Conservation (phyloP, 495 filamentous ascomycete species). For the Saxispiralis lemnorum region DNA sequence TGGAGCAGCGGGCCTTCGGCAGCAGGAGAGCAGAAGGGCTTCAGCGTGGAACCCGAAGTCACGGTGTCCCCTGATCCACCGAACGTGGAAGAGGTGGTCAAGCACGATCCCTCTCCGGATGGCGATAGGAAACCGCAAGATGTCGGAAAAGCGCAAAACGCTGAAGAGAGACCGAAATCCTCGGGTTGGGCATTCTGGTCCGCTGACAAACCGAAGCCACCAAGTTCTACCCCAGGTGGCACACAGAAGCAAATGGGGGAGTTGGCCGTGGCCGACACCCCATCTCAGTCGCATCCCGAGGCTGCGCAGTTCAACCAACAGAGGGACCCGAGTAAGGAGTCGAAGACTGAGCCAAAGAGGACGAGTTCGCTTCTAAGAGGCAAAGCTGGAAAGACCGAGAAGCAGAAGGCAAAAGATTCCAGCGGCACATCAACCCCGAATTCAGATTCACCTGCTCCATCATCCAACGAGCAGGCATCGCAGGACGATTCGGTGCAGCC, state of each 20-base stretch:
- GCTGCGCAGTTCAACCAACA: constrained; percentile 38
- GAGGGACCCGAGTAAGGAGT: constrained; percentile 19
- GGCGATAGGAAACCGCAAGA: no score
- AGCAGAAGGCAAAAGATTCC: constrained; percentile 1
- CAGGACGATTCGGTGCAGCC: background rate
- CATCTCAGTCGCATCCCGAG: constrained; percentile 44
- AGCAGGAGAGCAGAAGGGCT: constrained; percentile 1
- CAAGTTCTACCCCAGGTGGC: constrained; percentile 23
- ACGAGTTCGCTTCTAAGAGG: constrained; percentile 7
- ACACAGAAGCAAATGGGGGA: constrained; percentile 41
- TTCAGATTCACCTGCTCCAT: background rate
- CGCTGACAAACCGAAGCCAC: constrained; percentile 38
- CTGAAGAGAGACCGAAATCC: constrained; percentile 25
- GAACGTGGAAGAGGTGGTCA: background rate
- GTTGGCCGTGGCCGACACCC: constrained; percentile 48
- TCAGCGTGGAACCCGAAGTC: constrained; percentile 1
- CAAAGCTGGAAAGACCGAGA: constrained; percentile 6
- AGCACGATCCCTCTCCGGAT: background rate
- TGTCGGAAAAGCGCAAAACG: constrained; percentile 3
- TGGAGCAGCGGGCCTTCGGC: constrained; percentile 14
- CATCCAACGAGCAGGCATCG: background rate
- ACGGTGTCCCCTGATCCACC: constrained; percentile 1
- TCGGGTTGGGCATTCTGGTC: constrained; percentile 83
- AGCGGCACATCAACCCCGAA: background rate
- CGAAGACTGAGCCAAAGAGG: background rate